These are phyloP conservation scores for Ascochyta fabae DNA, from an alignment of 2,329 filamentous ascomycete species.

Conservation along the genomic window DNA sequence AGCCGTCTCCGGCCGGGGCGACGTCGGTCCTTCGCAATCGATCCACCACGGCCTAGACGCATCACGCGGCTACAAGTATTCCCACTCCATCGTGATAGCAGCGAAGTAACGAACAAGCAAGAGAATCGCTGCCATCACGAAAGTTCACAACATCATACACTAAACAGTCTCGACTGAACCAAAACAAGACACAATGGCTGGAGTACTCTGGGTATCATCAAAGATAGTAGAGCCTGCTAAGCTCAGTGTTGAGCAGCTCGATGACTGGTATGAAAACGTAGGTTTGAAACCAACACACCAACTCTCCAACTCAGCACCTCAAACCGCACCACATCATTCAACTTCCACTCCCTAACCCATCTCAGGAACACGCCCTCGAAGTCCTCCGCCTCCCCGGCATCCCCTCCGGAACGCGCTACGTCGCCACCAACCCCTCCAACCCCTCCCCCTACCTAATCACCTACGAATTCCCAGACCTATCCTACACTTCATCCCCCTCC, in stretches of 20 bases:
- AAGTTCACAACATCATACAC: background rate
- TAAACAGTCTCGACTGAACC: background rate
- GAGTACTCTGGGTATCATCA: slow-evolving; percentile 4
- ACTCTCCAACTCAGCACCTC: background rate
- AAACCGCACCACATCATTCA: background rate
- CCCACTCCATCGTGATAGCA: background rate
- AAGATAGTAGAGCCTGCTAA: background rate
- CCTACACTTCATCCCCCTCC: background rate
- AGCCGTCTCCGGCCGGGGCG: background rate
- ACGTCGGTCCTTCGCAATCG: slow-evolving; percentile 10
- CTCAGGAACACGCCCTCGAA: slow-evolving; percentile 12
- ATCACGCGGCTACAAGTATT: background rate
- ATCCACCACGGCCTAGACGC: background rate
- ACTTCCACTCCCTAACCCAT: background rate
- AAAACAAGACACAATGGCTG: slow-evolving; percentile 1
- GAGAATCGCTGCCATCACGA: background rate
- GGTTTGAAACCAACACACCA: background rate
- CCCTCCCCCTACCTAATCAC: background rate
- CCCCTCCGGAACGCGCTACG: slow-evolving; percentile 6
- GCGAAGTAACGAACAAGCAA: background rate
- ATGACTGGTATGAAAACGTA: slow-evolving; percentile 12
- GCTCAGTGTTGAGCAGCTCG: background rate
- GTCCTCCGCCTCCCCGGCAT: slow-evolving; percentile 10
- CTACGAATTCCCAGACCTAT: slow-evolving; percentile 5
- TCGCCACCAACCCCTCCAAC: background rate